Evolutionary conservation across 192 early-diverging fungal species (phyloP), one percentile per base, ranked within the genome.

Genomic region (Umbelopsis isabellina): DNA sequence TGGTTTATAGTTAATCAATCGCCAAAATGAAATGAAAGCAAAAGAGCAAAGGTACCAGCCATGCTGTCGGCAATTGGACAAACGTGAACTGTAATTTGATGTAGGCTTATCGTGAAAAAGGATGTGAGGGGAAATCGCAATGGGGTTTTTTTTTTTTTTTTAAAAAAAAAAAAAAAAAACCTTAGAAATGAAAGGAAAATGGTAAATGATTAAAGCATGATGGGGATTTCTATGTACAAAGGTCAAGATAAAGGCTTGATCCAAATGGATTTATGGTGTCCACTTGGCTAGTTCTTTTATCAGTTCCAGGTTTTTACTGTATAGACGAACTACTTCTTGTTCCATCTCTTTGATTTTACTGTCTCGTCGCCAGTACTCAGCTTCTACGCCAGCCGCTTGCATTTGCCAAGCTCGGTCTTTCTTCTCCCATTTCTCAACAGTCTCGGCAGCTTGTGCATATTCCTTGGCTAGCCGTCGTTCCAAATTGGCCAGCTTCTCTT

Each of bases 281-380:
- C 45, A 47, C 27, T 69, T 69, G 15, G 67, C 48, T 27, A 69
- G 47, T 41, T 69, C 67, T 49, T 51, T 52, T 49, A 69, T 52
- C 45, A 69, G 23, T 21, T 69, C 67, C 67, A 69, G 25, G 18
- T 69, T 69, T 33, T 69, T 69, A 21, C 49, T 49, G 18, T 51
- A 52, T 10, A 69, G 25, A 13, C 67, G 46, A 12, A 49, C 51
- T 10, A 69, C 67, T 30, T 69, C 67, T 21, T 69, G 49, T 33
- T 69, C 67, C 30, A 69, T 49, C 67, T 69, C 67, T 33, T 52
- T 52, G 47, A 69, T 69, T 23, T 69, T 69, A 27, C 67, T 49
- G 21, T 69, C 67, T 21, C 48, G 49, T 8, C 67, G 67, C 67
- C 67, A 51, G 23, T 51, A 69, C 44, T 69, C 67, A 21, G 49